Percentiles rank a stretch among this genome's conserved stretches.
phyloP scores from a whole-genome alignment of 768 basidiomycete genomes.

The Trametes cingulata region DNA sequence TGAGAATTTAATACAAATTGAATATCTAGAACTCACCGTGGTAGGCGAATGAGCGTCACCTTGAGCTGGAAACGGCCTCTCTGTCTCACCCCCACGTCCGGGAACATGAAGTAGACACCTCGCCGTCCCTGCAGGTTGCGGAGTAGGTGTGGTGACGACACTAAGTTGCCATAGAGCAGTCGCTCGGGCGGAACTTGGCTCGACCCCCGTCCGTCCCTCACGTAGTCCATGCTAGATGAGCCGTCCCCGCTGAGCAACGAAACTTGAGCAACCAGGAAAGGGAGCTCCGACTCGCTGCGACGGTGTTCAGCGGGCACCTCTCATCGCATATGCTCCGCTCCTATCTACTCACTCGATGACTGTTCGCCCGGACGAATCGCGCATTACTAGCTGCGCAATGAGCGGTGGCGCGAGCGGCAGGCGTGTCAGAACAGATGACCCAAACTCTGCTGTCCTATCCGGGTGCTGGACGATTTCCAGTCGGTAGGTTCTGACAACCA shows the following conservation, averaged over 20 bases:
- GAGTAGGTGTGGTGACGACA: constrained; percentile 78
- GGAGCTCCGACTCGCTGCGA: constrained; percentile 79
- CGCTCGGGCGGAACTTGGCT: constrained; percentile 49
- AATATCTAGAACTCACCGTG: constrained; percentile 55
- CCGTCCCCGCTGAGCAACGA: constrained; percentile 76
- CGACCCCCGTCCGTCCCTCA: constrained; percentile 47
- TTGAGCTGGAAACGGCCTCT: constrained; percentile 76
- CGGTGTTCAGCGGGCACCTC: constrained; percentile 9
- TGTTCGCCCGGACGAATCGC: constrained; percentile 68
- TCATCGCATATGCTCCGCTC: not conserved
- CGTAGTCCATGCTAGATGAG: constrained; percentile 58
- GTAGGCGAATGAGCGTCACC: constrained; percentile 71
- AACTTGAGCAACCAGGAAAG: constrained; percentile 84
- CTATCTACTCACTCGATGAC: constrained; percentile 70
- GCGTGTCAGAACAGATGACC: constrained; percentile 69
- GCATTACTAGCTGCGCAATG: constrained; percentile 75
- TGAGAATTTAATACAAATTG: not conserved
- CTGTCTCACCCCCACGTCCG: constrained; percentile 85
- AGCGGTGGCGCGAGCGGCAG: constrained; percentile 84
- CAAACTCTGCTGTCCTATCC: constrained; percentile 79
- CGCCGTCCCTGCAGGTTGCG: constrained; percentile 78
- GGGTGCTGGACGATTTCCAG: constrained; percentile 89
- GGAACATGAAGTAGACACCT: constrained; percentile 88
- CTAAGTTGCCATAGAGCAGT: constrained; percentile 82
- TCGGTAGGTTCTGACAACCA: constrained; percentile 52